These are phyloP conservation scores for Tuber microsphaerosporum DNA, from an alignment of 495 filamentous ascomycete species.

Conservation along the genomic window DNA sequence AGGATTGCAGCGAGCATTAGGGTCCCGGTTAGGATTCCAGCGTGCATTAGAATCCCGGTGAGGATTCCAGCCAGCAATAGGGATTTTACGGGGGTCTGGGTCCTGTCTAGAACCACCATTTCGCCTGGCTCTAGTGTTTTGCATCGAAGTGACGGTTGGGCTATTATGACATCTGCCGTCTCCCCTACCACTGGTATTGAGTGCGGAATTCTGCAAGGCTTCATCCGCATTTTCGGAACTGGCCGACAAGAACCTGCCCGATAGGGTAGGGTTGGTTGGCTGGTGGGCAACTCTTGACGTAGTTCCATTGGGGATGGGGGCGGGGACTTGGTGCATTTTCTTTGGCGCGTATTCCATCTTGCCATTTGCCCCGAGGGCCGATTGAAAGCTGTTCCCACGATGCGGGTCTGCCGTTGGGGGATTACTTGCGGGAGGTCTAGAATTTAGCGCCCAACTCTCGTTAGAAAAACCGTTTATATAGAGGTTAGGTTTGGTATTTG, in stretches of 20 bases:
- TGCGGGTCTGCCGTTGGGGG: no score
- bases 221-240: background rate
- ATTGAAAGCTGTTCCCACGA: no score
- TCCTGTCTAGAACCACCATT: background rate
- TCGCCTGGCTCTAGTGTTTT: background rate
- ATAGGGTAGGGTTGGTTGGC: background rate
- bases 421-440: no score
- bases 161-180: background rate
- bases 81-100: background rate
- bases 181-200: background rate
- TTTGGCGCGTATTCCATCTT: no score
- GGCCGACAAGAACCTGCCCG: background rate
- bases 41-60: background rate
- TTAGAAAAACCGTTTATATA: no score
- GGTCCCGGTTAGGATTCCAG: background rate
- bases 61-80: no score
- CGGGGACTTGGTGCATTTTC: no score
- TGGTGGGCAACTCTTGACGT: background rate
- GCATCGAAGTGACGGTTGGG: background rate
- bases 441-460: no score
- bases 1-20: background rate
- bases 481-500: no score
- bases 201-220: background rate
- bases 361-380: no score
- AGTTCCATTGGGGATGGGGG: no score